phyloP scores from a whole-genome alignment of 78 protist species.

The Chrysochromulina tobinii region DNA sequence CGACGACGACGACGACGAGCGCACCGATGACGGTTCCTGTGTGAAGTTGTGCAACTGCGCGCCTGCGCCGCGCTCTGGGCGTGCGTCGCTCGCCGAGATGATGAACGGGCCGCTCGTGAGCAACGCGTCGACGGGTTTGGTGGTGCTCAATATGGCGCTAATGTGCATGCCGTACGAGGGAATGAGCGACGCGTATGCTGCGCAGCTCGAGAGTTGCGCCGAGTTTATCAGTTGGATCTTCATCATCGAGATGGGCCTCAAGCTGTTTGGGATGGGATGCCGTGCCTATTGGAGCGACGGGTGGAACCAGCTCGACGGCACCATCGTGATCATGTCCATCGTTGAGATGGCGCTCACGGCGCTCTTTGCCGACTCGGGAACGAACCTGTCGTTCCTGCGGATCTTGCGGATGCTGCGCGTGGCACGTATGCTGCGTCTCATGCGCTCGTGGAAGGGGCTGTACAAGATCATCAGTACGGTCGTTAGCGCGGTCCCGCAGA shows the following conservation, averaged over 20 bases:
- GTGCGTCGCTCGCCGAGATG: too few relatives aligned
- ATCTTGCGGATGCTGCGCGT: background rate
- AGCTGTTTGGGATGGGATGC: too few relatives aligned
- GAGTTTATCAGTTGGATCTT: too few relatives aligned
- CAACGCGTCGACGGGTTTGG: background rate
- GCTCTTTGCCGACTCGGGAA: background rate
- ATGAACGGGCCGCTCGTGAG: too few relatives aligned
- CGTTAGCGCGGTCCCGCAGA: background rate
- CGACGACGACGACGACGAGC: too few relatives aligned
- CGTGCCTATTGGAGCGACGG: too few relatives aligned
- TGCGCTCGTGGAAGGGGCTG: background rate
- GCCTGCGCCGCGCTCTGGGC: too few relatives aligned
- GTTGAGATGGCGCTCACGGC: slow-evolving; percentile 31
- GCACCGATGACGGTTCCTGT: too few relatives aligned
- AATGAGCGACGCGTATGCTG: background rate
- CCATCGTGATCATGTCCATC: background rate
- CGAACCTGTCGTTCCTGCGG: background rate
- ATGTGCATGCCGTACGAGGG: background rate
- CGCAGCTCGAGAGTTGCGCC: too few relatives aligned
- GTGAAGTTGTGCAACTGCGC: too few relatives aligned
- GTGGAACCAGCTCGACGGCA: background rate
- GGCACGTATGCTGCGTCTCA: slow-evolving; percentile 17
- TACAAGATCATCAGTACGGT: too few relatives aligned
- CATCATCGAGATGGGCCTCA: too few relatives aligned
- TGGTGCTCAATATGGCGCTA: background rate